Conservation (phyloP, 1,284 basidiomycete species). For the Wolfiporia cocos region DNA sequence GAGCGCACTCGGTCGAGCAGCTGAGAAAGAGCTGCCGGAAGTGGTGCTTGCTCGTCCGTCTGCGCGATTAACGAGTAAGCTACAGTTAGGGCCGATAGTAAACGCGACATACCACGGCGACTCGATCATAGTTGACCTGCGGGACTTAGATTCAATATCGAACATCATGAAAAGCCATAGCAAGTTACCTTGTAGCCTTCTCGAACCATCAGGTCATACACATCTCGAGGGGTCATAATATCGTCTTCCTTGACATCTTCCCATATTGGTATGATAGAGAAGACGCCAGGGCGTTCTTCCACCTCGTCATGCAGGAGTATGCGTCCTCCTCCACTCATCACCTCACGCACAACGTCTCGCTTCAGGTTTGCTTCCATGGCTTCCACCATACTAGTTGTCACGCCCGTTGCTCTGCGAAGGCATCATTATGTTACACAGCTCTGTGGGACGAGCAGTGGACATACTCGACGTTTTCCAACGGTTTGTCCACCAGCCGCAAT, state of each 20-base stretch:
- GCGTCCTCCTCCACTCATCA: conserved; percentile 68
- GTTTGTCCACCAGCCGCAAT: conserved; percentile 84
- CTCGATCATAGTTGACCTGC: conserved; percentile 83
- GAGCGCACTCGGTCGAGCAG: conserved; percentile 69
- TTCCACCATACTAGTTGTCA: conserved; percentile 90
- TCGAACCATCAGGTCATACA: conserved; percentile 64
- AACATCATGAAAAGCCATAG: background rate
- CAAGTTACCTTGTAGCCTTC: conserved; percentile 69
- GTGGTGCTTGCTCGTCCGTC: conserved; percentile 95
- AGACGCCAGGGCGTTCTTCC: conserved; percentile 87
- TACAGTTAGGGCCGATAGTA: background rate
- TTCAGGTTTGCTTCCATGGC: conserved; percentile 91
- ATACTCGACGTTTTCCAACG: conserved; percentile 90
- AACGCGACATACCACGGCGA: conserved; percentile 67
- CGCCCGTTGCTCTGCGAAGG: conserved; percentile 76
- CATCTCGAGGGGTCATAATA: conserved; percentile 91
- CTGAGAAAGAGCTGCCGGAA: conserved; percentile 79
- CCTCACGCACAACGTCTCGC: conserved; percentile 82
- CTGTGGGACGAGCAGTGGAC: conserved; percentile 18
- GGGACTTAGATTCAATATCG: conserved; percentile 1
- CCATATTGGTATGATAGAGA: conserved; percentile 87
- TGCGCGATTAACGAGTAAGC: conserved; percentile 24
- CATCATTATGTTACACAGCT: background rate
- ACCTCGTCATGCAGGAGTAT: conserved; percentile 95
- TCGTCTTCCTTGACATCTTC: conserved; percentile 81